Conservation (phyloP, 805 yeast genomes). For the Candida corydali region DNA sequence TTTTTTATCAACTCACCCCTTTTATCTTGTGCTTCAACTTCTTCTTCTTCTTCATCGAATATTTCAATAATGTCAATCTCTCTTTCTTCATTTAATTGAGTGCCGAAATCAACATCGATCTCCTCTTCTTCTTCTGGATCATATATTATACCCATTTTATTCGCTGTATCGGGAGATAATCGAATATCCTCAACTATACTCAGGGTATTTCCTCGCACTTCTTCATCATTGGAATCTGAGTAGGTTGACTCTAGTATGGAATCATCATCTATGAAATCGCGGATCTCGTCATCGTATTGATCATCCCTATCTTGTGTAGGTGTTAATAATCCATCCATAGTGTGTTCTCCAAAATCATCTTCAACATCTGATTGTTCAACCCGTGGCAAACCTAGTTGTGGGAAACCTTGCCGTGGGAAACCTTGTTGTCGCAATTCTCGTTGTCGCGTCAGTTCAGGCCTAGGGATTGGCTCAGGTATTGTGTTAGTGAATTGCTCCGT, state of each 20-base stretch:
- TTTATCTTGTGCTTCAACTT: constrained; percentile 20
- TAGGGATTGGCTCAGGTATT: no score
- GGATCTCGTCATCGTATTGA: constrained; percentile 21
- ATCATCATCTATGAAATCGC: constrained; percentile 19
- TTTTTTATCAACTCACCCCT: neutral
- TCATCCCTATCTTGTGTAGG: constrained; percentile 29
- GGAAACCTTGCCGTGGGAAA: no score
- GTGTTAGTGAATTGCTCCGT: no score
- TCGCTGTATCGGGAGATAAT: constrained; percentile 33
- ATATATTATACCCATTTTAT: constrained; percentile 24
- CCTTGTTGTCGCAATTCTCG: no score
- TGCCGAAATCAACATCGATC: constrained; percentile 16
- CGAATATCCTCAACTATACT: constrained; percentile 22
- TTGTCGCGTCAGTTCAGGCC: no score
- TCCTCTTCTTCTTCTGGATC: constrained; percentile 11
- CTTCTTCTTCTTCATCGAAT: constrained; percentile 31
- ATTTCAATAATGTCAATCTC: constrained; percentile 34
- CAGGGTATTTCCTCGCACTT: constrained; percentile 5
- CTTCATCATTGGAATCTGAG: neutral
- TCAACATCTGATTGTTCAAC: constrained; percentile 17
- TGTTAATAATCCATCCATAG: constrained; percentile 32
- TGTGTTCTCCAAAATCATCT: constrained; percentile 30
- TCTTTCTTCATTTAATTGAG: constrained; percentile 39
- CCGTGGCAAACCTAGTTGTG: no score
- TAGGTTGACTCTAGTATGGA: constrained; percentile 1